Conservation (phyloP, 345 rosid genomes). For the Camelina neglecta region DNA sequence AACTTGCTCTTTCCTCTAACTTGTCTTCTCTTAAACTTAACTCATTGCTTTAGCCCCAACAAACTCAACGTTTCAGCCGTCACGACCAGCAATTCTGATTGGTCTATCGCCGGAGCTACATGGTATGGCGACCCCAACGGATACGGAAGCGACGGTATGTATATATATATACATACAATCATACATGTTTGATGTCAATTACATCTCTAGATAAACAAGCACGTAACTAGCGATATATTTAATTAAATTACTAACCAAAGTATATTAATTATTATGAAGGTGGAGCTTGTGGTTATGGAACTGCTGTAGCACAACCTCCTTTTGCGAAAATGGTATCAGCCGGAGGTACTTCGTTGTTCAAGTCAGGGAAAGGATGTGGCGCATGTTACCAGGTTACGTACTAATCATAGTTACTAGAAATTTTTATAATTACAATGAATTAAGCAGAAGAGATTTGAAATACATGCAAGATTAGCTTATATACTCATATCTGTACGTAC, state of each 20-base stretch:
- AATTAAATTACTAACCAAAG: background rate
- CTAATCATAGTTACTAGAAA: background rate
- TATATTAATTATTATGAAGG: constrained; percentile 43
- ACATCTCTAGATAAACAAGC: background rate
- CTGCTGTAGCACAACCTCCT: constrained; percentile 51
- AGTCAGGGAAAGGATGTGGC: constrained; percentile 73
- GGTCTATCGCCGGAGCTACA: constrained; percentile 61
- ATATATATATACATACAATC: background rate
- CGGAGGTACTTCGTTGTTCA: constrained; percentile 58
- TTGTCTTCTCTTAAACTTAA: constrained; percentile 26
- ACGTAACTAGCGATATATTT: background rate
- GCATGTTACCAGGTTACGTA: constrained; percentile 69
- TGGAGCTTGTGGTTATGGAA: constrained; percentile 71
- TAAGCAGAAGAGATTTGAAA: background rate
- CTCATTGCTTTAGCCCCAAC: constrained; percentile 52
- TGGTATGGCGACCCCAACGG: constrained; percentile 63
- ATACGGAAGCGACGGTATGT: constrained; percentile 58
- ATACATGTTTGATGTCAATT: background rate
- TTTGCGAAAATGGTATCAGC: constrained; percentile 60
- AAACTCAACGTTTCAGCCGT: constrained; percentile 40
- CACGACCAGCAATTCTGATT: constrained; percentile 20
- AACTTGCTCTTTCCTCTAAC: constrained; percentile 32
- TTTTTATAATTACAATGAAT: too few relatives aligned
- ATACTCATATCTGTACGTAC: constrained; percentile 11
- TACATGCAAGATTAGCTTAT: background rate